A percentile compares a stretch with the other conserved stretches of the same genome.
Conservation (phyloP, 2,329 filamentous ascomycete genomes). For the Alternaria angustiovoidea region DNA sequence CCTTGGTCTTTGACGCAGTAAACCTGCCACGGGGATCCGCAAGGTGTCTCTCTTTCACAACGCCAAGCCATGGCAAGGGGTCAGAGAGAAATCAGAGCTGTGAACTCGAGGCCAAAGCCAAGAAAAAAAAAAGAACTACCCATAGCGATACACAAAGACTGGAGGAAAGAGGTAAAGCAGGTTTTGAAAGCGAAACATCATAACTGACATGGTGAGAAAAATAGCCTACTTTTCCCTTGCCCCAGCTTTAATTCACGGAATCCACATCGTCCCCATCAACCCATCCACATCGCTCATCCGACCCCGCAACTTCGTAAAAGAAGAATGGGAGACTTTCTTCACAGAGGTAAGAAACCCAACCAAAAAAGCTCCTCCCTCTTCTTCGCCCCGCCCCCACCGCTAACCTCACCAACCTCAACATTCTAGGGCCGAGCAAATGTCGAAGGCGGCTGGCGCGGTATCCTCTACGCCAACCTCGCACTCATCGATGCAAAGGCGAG, state of each 20-base stretch:
- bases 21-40: rapidly evolving
- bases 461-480: conserved; percentile 83
- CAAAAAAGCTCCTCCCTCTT: no score
- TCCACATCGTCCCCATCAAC: conserved; percentile 83
- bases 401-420: no score
- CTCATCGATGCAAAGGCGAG: conserved; percentile 74
- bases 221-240: conserved; percentile 74
- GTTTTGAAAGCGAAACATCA: background rate
- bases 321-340: conserved; percentile 76
- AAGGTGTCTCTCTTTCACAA: no score
- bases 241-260: conserved; percentile 74
- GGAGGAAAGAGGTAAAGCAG: background rate
- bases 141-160: rapidly evolving
- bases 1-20: conserved; percentile 44
- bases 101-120: no score
- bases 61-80: no score
- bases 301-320: conserved; percentile 71
- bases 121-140: no score
- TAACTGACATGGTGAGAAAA: background rate
- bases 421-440: conserved; percentile 54
- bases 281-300: conserved; percentile 74
- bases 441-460: conserved; percentile 76
- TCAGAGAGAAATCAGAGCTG: background rate
- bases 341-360: conserved; percentile 55
- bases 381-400: no score